These are phyloP conservation scores for Eucalyptus shirleyi DNA, from an alignment of 345 rosid species.

Conservation along the genomic window DNA sequence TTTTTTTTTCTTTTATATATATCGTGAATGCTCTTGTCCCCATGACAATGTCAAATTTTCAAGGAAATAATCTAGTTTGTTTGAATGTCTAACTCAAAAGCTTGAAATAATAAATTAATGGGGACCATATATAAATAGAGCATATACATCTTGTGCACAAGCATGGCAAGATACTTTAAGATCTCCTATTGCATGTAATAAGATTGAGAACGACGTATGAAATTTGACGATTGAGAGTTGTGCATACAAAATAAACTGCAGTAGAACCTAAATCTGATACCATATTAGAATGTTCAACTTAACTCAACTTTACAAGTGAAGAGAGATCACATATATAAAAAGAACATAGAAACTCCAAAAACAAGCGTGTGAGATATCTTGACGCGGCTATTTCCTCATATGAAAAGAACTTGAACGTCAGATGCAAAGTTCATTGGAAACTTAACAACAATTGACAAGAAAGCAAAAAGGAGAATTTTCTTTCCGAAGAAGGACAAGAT, in stretches of 20 bases:
- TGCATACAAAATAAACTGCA: neutral
- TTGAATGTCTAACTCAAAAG: neutral
- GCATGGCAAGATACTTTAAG: neutral
- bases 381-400: accelerated
- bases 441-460: neutral
- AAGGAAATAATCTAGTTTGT: neutral
- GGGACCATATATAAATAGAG: neutral
- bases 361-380: neutral
- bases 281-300: neutral
- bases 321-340: neutral
- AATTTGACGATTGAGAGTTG: neutral
- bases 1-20: neutral
- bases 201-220: accelerated
- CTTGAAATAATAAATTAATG: neutral
- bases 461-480: neutral
- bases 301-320: neutral
- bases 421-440: neutral
- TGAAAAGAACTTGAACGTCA: neutral
- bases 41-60: neutral
- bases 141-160: neutral
- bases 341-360: accelerated
- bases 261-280: accelerated
- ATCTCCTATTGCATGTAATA: neutral
- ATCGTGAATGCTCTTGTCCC: neutral
- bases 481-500: neutral